phyloP scores from a whole-genome alignment of 2,329 filamentous ascomycete species.

The Seiridium cupressi region DNA sequence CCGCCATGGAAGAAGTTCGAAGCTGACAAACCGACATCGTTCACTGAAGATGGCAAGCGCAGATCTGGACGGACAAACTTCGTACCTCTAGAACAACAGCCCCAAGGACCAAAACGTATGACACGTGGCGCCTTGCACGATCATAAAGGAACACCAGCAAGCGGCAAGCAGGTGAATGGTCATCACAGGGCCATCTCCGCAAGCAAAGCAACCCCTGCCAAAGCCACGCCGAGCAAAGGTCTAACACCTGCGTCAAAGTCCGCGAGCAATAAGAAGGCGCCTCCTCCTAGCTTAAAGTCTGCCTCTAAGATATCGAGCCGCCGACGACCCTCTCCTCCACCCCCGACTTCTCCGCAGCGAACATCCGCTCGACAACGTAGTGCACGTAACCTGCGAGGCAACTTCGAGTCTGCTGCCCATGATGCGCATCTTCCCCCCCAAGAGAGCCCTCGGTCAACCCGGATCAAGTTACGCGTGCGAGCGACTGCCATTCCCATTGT shows the following conservation, averaged over 20 bases:
- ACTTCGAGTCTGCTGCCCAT: conserved; percentile 22
- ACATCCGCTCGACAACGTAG: conserved; percentile 40
- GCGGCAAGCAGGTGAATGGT: conserved; percentile 28
- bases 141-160: conserved; percentile 30
- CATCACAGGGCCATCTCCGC: conserved; percentile 27
- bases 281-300: conserved; percentile 17
- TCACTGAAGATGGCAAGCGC: conserved; percentile 69
- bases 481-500: conserved; percentile 54
- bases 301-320: conserved; percentile 15
- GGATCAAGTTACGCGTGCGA: conserved; percentile 49
- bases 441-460: conserved; percentile 24
- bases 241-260: conserved; percentile 17
- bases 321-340: conserved; percentile 40
- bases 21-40: conserved; percentile 81
- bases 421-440: conserved; percentile 12
- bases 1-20: conserved; percentile 90
- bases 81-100: conserved; percentile 51
- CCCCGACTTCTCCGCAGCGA: conserved; percentile 33
- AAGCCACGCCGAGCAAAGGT: conserved; percentile 11
- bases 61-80: conserved; percentile 65
- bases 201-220: conserved; percentile 25
- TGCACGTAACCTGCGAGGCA: conserved; percentile 34
- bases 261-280: conserved; percentile 19
- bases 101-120: conserved; percentile 47
- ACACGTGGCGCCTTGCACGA: conserved; percentile 44